phyloP scores from a whole-genome alignment of 805 yeast species.

The Wickerhamiella nectarea region DNA sequence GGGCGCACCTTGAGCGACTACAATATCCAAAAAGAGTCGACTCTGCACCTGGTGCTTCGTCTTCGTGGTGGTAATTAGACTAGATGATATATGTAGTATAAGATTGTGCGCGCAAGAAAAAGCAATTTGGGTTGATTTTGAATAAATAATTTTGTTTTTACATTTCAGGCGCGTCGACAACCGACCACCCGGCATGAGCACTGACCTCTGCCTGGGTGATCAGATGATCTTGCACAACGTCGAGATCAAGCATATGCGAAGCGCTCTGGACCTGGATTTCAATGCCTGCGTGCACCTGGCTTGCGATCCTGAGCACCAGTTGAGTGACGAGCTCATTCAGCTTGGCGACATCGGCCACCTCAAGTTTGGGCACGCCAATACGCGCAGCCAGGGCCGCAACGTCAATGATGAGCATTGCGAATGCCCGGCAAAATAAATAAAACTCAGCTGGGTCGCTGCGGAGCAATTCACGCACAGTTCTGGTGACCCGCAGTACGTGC shows the following conservation, averaged over 20 bases:
- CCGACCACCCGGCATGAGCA: slow-evolving; percentile 27
- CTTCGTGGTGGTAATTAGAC: slow-evolving; percentile 75
- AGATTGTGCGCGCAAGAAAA: no score
- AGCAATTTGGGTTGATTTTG: no score
- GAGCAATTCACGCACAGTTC: slow-evolving; percentile 21
- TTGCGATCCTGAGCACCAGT: slow-evolving; percentile 20
- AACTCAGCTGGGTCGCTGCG: slow-evolving; percentile 22
- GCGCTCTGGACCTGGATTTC: slow-evolving; percentile 17
- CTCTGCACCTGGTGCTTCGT: slow-evolving; percentile 90
- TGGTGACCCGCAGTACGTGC: slow-evolving; percentile 5
- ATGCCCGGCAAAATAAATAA: slow-evolving; percentile 21
- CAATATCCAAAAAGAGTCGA: slow-evolving; percentile 99
- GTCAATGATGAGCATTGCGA: slow-evolving; percentile 25
- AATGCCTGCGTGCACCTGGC: slow-evolving; percentile 15
- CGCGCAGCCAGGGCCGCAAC: slow-evolving; percentile 21
- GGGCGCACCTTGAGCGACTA: slow-evolving; percentile 98
- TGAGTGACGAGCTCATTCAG: slow-evolving; percentile 23
- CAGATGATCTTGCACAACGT: slow-evolving; percentile 19
- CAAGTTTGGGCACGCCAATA: slow-evolving; percentile 19
- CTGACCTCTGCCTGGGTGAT: slow-evolving; percentile 21
- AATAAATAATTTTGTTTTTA: not conserved
- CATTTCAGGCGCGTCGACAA: slow-evolving; percentile 15
- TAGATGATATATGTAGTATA: no score
- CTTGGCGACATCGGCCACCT: slow-evolving; percentile 17
- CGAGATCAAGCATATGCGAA: slow-evolving; percentile 15